A percentile compares a stretch with the other conserved stretches of the same genome.
Conservation (phyloP, 768 basidiomycete genomes). For the Guyanaporus albipodus region DNA sequence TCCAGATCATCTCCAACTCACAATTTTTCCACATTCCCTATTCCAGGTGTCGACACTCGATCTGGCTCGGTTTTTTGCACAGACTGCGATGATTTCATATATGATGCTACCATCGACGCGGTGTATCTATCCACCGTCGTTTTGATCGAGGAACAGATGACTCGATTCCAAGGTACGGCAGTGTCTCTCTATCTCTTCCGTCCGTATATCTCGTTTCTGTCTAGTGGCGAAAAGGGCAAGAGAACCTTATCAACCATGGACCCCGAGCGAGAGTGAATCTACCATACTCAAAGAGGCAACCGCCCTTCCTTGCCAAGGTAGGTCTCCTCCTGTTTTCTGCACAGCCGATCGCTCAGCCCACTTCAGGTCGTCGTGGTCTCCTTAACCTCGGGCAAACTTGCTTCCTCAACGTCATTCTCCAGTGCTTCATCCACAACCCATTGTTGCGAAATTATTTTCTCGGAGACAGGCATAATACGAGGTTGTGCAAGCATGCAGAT, state of each 20-base stretch:
- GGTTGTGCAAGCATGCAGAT: constrained; percentile 60
- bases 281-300: constrained; percentile 46
- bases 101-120: constrained; percentile 49
- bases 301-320: constrained; percentile 73
- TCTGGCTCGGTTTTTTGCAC: constrained; percentile 74
- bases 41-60: constrained; percentile 65
- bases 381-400: constrained; percentile 92
- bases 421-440: constrained; percentile 87
- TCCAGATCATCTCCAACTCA: constrained; percentile 12
- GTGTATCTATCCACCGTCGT: constrained; percentile 43
- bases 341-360: background rate
- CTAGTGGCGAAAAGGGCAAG: constrained; percentile 39
- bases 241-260: constrained; percentile 50
- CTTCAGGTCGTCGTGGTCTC: constrained; percentile 72
- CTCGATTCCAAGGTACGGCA: constrained; percentile 45
- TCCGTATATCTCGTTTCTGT: background rate
- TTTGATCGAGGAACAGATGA: constrained; percentile 55
- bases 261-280: constrained; percentile 38
- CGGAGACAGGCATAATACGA: constrained; percentile 81
- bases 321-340: background rate
- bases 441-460: constrained; percentile 86
- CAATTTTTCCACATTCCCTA: background rate
- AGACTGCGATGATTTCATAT: constrained; percentile 73
- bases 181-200: background rate
- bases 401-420: constrained; percentile 89